Conservation (phyloP, 2,329 filamentous ascomycete genomes). For the Stagonosporopsis rhizophila region DNA sequence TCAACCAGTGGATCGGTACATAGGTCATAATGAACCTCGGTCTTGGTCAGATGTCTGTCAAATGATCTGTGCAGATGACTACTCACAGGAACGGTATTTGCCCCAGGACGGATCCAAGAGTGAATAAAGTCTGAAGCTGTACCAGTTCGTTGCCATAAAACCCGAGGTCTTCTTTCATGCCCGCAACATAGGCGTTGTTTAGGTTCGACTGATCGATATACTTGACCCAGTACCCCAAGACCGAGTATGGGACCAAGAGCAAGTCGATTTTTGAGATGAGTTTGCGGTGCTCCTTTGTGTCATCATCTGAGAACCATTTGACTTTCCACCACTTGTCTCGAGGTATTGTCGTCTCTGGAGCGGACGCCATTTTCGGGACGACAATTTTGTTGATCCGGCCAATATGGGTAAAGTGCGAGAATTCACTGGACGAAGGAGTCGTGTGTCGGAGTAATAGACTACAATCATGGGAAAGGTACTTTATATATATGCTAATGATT, state of each 20-base stretch:
- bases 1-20: slow-evolving; percentile 56
- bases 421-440: too few species aligned
- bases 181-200: slow-evolving; percentile 63
- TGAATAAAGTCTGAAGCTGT: slow-evolving; percentile 60
- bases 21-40: slow-evolving; percentile 50
- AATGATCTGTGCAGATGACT: not conserved
- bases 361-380: not conserved
- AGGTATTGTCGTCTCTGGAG: slow-evolving; percentile 10
- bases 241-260: slow-evolving; percentile 61
- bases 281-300: slow-evolving; percentile 56
- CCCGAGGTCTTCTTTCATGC: slow-evolving; percentile 58
- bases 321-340: slow-evolving; percentile 23
- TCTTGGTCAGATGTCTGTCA: not conserved
- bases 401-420: too few species aligned
- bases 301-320: slow-evolving; percentile 41
- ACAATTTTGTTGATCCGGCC: too few species aligned
- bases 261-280: slow-evolving; percentile 63
- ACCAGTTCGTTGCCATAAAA: slow-evolving; percentile 61
- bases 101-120: slow-evolving; percentile 57
- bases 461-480: too few species aligned
- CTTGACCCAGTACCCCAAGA: slow-evolving; percentile 64
- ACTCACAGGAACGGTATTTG: slow-evolving; percentile 57
- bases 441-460: too few species aligned
- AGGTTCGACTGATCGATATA: slow-evolving; percentile 62
- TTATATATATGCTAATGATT: too few species aligned